Conservation (phyloP, 768 basidiomycete genomes). For the Termitomyces sp. region DNA sequence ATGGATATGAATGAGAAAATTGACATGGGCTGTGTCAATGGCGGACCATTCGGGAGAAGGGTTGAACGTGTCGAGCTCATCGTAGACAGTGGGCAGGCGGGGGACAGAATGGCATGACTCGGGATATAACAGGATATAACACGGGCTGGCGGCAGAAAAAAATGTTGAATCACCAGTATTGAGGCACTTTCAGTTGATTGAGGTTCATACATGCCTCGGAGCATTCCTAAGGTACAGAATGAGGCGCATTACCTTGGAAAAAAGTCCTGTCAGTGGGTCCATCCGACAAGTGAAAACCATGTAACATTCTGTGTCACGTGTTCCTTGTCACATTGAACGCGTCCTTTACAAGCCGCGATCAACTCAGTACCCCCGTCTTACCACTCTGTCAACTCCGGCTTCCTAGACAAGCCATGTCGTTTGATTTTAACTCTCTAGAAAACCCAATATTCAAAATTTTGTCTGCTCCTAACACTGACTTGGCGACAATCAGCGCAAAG, state of each 20-base stretch:
- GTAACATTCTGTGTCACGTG: slow-evolving; percentile 13
- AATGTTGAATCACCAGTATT: neutral
- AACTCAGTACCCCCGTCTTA: slow-evolving; percentile 4
- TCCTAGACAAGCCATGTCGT: slow-evolving; percentile 36
- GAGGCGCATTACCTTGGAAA: too few species aligned
- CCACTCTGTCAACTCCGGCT: neutral
- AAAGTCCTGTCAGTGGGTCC: too few species aligned
- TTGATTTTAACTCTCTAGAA: slow-evolving; percentile 54
- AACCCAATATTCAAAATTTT: slow-evolving; percentile 67
- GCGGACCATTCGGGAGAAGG: neutral
- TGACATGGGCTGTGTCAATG: neutral
- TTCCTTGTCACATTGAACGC: slow-evolving; percentile 4
- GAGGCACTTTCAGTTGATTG: too few species aligned
- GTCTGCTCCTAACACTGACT: slow-evolving; percentile 71
- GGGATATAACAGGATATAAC: neutral
- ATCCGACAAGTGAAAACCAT: too few species aligned
- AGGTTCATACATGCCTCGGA: neutral
- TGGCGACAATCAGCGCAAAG: slow-evolving; percentile 81
- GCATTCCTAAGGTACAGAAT: neutral
- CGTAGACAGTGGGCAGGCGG: neutral
- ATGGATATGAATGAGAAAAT: neutral
- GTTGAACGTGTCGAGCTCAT: neutral
- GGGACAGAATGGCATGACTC: neutral
- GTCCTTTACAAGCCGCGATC: slow-evolving; percentile 8
- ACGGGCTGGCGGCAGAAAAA: neutral